Percentiles rank a stretch among this genome's conserved stretches.
Conservation (phyloP, 305 asterid species). For the Fraxinus paxiana region DNA sequence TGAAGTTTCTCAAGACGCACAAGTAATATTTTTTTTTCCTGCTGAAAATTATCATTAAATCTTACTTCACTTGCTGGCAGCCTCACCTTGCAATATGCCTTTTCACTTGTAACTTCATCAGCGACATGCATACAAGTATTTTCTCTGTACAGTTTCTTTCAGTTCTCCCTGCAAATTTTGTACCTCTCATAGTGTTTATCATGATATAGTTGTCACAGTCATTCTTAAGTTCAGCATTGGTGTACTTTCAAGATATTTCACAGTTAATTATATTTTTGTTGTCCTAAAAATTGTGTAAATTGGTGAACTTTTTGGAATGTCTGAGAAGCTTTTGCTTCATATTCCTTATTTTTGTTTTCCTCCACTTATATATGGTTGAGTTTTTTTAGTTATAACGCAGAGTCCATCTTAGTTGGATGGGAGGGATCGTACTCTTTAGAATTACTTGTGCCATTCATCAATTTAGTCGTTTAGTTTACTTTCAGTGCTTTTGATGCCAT, state of each 20-base stretch:
- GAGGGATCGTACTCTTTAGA: background rate
- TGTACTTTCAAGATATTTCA: background rate
- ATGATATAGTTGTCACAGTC: background rate
- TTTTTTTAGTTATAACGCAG: background rate
- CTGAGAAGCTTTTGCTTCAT: background rate
- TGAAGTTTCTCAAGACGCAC: constrained; percentile 20
- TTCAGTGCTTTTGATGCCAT: background rate
- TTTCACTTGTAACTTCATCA: background rate
- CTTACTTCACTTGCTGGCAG: background rate
- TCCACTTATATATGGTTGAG: background rate
- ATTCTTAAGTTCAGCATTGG: background rate
- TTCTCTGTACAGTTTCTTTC: background rate
- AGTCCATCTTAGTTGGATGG: background rate
- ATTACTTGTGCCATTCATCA: background rate
- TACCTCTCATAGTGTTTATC: background rate
- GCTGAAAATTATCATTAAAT: background rate
- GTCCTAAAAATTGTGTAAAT: background rate
- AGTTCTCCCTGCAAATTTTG: background rate
- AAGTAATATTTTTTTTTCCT: constrained; percentile 15
- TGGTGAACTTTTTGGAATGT: background rate
- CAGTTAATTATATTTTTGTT: background rate
- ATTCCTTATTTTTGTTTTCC: background rate
- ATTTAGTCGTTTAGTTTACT: background rate
- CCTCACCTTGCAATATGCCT: background rate
- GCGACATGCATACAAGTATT: background rate